Conservation (phyloP, 2,329 filamentous ascomycete genomes). For the Magnaporthiopsis incrustans region DNA sequence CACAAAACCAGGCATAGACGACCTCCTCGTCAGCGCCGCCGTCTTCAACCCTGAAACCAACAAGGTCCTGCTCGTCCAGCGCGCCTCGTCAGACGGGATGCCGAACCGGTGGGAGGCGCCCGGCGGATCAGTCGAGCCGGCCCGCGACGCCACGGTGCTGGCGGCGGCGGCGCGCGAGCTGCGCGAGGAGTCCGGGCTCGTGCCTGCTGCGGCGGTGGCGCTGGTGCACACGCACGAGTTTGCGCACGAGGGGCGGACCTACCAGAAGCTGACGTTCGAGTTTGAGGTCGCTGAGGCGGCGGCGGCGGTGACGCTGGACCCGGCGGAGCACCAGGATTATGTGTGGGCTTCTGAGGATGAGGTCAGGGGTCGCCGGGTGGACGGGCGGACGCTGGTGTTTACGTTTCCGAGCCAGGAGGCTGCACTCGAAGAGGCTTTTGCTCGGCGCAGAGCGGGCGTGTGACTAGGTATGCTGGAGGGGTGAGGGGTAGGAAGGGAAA, state of each 20-base stretch:
- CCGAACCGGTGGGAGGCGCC: constrained; percentile 40
- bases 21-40: constrained; percentile 19
- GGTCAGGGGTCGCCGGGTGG: constrained; percentile 19
- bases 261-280: constrained; percentile 25
- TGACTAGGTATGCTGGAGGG: too few relatives aligned
- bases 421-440: constrained; percentile 30
- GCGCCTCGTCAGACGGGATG: constrained; percentile 34
- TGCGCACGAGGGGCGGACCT: not conserved
- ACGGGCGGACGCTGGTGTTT: constrained; percentile 14
- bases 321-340: constrained; percentile 32
- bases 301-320: constrained; percentile 26
- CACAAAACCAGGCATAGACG: not conserved
- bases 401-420: constrained; percentile 4
- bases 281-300: constrained; percentile 19
- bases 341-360: constrained; percentile 32
- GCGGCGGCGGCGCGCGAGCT: constrained; percentile 38
- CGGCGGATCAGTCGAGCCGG: constrained; percentile 36
- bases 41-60: constrained; percentile 23
- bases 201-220: constrained; percentile 20
- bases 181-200: constrained; percentile 37
- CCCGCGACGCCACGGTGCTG: constrained; percentile 31
- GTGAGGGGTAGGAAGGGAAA: too few relatives aligned
- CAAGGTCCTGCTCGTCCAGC: constrained; percentile 37
- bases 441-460: too few relatives aligned
- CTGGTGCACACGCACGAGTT: constrained; percentile 21